phyloP scores from a whole-genome alignment of 2,329 filamentous ascomycete genomes.

The Aspergillus japonicus region DNA sequence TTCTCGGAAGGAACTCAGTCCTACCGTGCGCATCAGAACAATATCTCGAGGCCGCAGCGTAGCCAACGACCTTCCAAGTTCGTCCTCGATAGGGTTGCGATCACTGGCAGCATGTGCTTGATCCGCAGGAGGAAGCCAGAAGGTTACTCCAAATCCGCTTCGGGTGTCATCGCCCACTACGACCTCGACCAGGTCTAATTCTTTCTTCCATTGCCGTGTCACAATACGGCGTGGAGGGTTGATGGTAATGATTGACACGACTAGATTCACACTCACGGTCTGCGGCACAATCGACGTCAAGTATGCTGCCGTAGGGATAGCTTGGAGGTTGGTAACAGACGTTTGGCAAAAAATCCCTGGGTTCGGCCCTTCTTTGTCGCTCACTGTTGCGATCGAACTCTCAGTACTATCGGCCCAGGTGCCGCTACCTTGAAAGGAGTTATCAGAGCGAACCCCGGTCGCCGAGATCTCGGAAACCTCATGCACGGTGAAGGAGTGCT shows the following conservation, averaged over 20 bases:
- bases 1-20: slow-evolving; percentile 69
- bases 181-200: slow-evolving; percentile 69
- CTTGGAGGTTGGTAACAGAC: slow-evolving; percentile 62
- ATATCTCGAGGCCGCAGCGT: slow-evolving; percentile 69
- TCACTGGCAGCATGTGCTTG: slow-evolving; percentile 5
- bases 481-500: slow-evolving; percentile 73
- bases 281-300: slow-evolving; percentile 70
- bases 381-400: slow-evolving; percentile 18
- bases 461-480: slow-evolving; percentile 48
- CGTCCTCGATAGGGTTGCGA: slow-evolving; percentile 19
- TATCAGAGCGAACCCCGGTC: slow-evolving; percentile 21
- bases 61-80: slow-evolving; percentile 43
- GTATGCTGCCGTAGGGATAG: slow-evolving; percentile 67
- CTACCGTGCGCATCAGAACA: slow-evolving; percentile 75
- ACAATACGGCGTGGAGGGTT: slow-evolving; percentile 65
- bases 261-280: slow-evolving; percentile 76
- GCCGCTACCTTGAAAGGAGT: slow-evolving; percentile 28
- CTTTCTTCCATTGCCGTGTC: slow-evolving; percentile 54
- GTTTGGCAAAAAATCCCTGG: slow-evolving; percentile 37
- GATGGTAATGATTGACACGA: slow-evolving; percentile 76
- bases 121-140: slow-evolving; percentile 65
- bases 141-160: slow-evolving; percentile 76
- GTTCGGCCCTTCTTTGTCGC: slow-evolving; percentile 13
- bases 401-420: slow-evolving; percentile 20
- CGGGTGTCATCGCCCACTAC: slow-evolving; percentile 82